Evolutionary conservation across 345 rosid genomes (phyloP).

Genomic region (Litchi chinensis): DNA sequence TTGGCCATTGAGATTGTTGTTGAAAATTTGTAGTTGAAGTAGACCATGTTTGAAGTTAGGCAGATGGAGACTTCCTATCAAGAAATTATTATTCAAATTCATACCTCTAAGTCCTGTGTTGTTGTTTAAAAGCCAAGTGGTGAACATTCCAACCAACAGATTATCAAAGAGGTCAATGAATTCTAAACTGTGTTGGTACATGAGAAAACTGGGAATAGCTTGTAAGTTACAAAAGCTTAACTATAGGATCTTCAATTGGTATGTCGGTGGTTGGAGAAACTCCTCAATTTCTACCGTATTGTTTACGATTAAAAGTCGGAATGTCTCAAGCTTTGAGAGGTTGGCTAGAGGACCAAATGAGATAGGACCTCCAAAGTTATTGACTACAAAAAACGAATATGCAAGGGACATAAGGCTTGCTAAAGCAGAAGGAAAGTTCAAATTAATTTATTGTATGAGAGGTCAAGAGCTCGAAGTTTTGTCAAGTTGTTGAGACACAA

Average conservation of each 20-base stretch:
- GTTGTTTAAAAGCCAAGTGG: neutral
- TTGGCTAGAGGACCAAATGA: neutral
- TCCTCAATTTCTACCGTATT: neutral
- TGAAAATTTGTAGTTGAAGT: neutral
- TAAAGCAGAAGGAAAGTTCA: too few species aligned
- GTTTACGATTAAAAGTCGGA: neutral
- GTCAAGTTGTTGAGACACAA: too few species aligned
- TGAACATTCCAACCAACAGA: neutral
- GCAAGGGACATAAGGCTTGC: neutral
- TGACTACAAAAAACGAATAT: neutral
- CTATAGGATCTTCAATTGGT: neutral
- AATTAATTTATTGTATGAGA: too few species aligned
- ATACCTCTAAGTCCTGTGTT: neutral
- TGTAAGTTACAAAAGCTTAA: neutral
- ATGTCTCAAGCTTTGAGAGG: neutral
- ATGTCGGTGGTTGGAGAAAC: neutral
- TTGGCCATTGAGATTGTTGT: neutral
- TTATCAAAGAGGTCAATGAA: neutral
- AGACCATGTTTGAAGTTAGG: neutral
- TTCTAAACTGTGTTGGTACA: neutral
- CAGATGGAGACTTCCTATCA: neutral
- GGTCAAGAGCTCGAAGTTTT: too few species aligned
- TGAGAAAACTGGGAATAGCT: neutral
- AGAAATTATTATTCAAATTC: neutral
- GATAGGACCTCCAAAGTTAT: neutral